phyloP scores from a whole-genome alignment of 441 rosid species.

The Dalechampia spathulata region DNA sequence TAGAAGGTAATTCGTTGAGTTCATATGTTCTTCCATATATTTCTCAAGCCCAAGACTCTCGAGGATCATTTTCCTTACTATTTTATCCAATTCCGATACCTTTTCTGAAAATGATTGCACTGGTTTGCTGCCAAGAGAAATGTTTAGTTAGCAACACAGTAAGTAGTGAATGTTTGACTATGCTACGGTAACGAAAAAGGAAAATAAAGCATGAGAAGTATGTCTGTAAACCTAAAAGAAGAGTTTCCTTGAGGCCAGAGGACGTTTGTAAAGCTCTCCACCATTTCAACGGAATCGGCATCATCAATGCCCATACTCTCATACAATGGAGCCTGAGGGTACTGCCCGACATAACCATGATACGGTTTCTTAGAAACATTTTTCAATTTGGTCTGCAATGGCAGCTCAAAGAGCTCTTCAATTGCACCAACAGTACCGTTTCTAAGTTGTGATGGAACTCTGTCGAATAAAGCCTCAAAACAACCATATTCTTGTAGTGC shows the following conservation, averaged over 20 bases:
- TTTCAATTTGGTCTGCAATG: slow-evolving; percentile 23
- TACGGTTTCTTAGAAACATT: slow-evolving; percentile 24
- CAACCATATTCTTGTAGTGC: slow-evolving; percentile 30
- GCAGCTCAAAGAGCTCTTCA: slow-evolving; percentile 28
- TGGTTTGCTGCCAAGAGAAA: no score
- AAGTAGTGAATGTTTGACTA: no score
- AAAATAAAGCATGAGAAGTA: not conserved
- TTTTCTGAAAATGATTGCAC: slow-evolving; percentile 33
- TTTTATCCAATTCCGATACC: slow-evolving; percentile 44
- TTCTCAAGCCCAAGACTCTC: slow-evolving; percentile 59
- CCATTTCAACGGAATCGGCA: slow-evolving; percentile 11
- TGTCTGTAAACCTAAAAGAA: not conserved
- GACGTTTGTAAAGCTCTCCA: slow-evolving; percentile 8
- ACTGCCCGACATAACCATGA: slow-evolving; percentile 29
- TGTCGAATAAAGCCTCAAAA: slow-evolving; percentile 26
- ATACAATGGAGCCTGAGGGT: slow-evolving; percentile 21
- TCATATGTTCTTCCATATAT: slow-evolving; percentile 55
- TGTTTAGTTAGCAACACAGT: no score
- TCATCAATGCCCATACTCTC: slow-evolving; percentile 34
- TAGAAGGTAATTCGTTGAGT: slow-evolving; percentile 53
- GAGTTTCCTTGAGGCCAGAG: slow-evolving; percentile 31
- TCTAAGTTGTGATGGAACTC: slow-evolving; percentile 11
- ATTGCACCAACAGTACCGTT: slow-evolving; percentile 16
- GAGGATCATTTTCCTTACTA: slow-evolving; percentile 50
- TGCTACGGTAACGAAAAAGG: no score